Evolutionary conservation across 768 basidiomycete genomes (phyloP).

Genomic region (Russula ochroleuca): DNA sequence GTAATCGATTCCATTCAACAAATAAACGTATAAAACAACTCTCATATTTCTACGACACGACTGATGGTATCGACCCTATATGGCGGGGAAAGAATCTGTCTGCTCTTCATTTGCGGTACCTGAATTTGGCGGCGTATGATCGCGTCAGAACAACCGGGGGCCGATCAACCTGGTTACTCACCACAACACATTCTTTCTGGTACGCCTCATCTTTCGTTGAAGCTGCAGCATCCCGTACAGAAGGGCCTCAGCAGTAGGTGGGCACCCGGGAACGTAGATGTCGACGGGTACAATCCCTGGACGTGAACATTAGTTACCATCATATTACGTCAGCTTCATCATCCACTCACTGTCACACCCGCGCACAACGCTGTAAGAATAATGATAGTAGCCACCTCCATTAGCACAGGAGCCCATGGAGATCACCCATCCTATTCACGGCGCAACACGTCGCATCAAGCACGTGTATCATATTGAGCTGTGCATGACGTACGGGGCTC

Average conservation of each 20-base stretch:
- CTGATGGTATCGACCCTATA: no score
- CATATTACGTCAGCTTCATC: neutral
- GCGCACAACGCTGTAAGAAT: constrained; percentile 97
- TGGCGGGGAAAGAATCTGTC: no score
- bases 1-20: neutral
- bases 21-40: neutral
- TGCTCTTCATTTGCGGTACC: constrained; percentile 60
- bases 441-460: constrained; percentile 1
- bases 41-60: neutral
- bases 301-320: constrained; percentile 17
- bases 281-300: constrained; percentile 95
- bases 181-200: constrained; percentile 85
- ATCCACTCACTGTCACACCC: constrained; percentile 86
- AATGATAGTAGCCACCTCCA: constrained; percentile 96
- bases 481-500: constrained; percentile 67
- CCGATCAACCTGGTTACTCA: constrained; percentile 35
- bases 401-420: constrained; percentile 99
- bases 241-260: constrained; percentile 93
- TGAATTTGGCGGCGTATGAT: constrained; percentile 1
- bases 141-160: neutral
- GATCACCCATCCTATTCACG: constrained; percentile 84
- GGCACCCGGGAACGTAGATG: constrained; percentile 96
- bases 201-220: constrained; percentile 92
- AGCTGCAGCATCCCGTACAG: constrained; percentile 96
- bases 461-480: neutral